phyloP scores from a whole-genome alignment of 2,329 filamentous ascomycete species.

The Aspergillus sp. region DNA sequence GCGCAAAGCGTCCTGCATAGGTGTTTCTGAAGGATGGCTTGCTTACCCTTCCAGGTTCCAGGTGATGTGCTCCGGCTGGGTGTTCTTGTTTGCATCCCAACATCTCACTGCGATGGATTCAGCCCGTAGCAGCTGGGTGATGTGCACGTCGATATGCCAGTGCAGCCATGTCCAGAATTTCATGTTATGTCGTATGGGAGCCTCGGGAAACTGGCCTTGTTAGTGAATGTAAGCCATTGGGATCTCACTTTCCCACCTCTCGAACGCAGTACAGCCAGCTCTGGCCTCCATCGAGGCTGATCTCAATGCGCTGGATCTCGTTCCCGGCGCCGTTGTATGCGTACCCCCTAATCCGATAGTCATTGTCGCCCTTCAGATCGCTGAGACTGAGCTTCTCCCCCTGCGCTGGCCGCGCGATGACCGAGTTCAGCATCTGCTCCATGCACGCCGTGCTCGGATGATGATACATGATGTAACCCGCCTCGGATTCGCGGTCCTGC shows the following conservation, averaged over 20 bases:
- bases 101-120: slow-evolving; percentile 46
- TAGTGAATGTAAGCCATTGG: not conserved
- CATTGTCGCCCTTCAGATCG: slow-evolving; percentile 37
- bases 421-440: slow-evolving; percentile 50
- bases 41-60: slow-evolving; percentile 50
- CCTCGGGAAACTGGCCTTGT: slow-evolving; percentile 42
- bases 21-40: slow-evolving; percentile 10
- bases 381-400: slow-evolving; percentile 43
- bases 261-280: slow-evolving; percentile 51
- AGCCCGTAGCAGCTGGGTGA: slow-evolving; percentile 43
- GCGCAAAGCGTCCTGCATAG: too few relatives aligned
- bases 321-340: slow-evolving; percentile 53
- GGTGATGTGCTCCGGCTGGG: slow-evolving; percentile 44
- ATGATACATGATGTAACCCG: slow-evolving; percentile 47
- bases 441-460: slow-evolving; percentile 50
- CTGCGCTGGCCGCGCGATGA: slow-evolving; percentile 47
- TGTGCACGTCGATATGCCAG: slow-evolving; percentile 51
- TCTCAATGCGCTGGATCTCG: slow-evolving; percentile 50
- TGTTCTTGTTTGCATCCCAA: slow-evolving; percentile 52
- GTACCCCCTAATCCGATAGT: slow-evolving; percentile 46
- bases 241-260: slow-evolving; percentile 21
- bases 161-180: slow-evolving; percentile 56
- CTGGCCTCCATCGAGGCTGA: slow-evolving; percentile 47
- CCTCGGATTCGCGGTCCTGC: slow-evolving; percentile 48
- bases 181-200: slow-evolving; percentile 50